phyloP scores from a whole-genome alignment of 2,329 filamentous ascomycete genomes.

The Neocucurbitaria cava region DNA sequence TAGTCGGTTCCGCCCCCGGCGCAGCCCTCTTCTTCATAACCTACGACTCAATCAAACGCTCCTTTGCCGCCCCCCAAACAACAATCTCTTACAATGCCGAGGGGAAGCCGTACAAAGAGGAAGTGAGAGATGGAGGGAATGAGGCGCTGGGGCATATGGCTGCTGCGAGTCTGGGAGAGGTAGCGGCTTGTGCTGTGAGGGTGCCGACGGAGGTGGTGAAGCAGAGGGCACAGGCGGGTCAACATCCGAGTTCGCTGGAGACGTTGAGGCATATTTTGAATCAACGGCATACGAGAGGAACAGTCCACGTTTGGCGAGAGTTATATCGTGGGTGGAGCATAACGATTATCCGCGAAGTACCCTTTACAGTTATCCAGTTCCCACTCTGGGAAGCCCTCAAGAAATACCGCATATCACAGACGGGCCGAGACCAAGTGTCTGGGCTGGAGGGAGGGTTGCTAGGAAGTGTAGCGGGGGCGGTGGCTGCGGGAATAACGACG shows the following conservation, averaged over 20 bases:
- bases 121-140: constrained; percentile 11
- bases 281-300: constrained; percentile 49
- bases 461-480: constrained; percentile 80
- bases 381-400: constrained; percentile 96
- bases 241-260: constrained; percentile 72
- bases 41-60: constrained; percentile 74
- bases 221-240: constrained; percentile 89
- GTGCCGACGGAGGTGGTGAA: constrained; percentile 98
- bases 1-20: constrained; percentile 90
- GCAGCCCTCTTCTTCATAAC: constrained; percentile 98
- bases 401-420: constrained; percentile 63
- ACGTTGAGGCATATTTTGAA: constrained; percentile 73
- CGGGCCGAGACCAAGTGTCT: constrained; percentile 61
- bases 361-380: constrained; percentile 97
- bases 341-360: constrained; percentile 93
- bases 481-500: constrained; percentile 88
- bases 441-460: constrained; percentile 83
- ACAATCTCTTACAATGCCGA: constrained; percentile 29
- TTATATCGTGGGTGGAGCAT: constrained; percentile 92
- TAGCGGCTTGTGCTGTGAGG: constrained; percentile 88
- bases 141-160: constrained; percentile 72
- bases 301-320: constrained; percentile 73
- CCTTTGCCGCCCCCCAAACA: constrained; percentile 18
- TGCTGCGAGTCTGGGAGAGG: constrained; percentile 84
- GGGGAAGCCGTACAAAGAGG: constrained; percentile 36